Percentiles rank a stretch among this genome's conserved stretches.
Conservation (phyloP, 192 early-diverging fungal species). For the Kappamyces sp. region DNA sequence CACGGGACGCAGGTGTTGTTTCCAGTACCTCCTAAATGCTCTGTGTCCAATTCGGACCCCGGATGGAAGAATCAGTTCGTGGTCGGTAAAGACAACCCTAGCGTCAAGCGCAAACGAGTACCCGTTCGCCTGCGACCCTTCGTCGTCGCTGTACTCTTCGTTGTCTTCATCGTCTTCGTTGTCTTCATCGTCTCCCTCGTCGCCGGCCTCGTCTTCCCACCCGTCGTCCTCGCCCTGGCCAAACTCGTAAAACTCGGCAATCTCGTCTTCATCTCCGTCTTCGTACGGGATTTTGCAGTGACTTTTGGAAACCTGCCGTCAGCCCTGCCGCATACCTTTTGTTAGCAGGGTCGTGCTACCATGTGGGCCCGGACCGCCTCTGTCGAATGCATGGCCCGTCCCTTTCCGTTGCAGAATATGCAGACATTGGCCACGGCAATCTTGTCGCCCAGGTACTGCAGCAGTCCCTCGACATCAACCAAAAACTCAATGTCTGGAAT, state of each 20-base stretch:
- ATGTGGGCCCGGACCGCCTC: conserved; percentile 96
- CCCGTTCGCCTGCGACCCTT: not conserved
- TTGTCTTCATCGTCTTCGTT: conserved; percentile 30
- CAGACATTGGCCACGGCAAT: conserved; percentile 92
- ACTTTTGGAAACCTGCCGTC: conserved; percentile 69
- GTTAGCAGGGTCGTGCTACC: conserved; percentile 29
- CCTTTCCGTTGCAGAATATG: conserved; percentile 90
- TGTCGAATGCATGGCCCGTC: conserved; percentile 67
- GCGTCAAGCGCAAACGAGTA: conserved; percentile 6
- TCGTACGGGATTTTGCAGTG: conserved; percentile 97
- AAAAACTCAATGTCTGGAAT: conserved; percentile 96
- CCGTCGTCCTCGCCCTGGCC: conserved; percentile 34
- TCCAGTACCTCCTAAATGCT: conserved; percentile 73
- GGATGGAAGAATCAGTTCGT: conserved; percentile 82
- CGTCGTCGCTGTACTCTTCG: not conserved
- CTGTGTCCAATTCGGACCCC: conserved; percentile 80
- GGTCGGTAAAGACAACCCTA: conserved; percentile 52
- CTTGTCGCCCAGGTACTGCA: conserved; percentile 91
- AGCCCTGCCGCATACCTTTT: not conserved
- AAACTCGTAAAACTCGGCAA: conserved; percentile 96
- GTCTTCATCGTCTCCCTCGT: conserved; percentile 29
- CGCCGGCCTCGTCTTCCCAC: conserved; percentile 19
- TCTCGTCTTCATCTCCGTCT: conserved; percentile 82
- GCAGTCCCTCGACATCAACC: conserved; percentile 77
- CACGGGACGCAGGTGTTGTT: conserved; percentile 59